These are phyloP conservation scores for Rosa hybrid DNA, from an alignment of 331 rosid species.

Conservation along the genomic window DNA sequence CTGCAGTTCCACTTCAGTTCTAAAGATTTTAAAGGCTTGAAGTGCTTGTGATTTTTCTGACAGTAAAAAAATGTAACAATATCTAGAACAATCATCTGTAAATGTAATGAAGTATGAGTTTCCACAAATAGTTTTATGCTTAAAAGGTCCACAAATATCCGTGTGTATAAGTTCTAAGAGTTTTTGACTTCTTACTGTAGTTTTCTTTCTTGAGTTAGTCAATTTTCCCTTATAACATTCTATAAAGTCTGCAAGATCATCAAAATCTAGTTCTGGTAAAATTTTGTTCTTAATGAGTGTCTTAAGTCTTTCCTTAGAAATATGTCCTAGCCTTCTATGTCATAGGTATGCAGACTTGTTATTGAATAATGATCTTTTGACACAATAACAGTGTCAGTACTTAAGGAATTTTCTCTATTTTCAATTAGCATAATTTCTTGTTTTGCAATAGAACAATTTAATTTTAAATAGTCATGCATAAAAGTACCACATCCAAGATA, in stretches of 20 bases:
- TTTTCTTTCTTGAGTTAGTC: neutral
- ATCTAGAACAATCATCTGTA: constrained; percentile 5
- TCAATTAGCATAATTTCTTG: neutral
- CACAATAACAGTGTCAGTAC: neutral
- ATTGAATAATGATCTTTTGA: too few species aligned
- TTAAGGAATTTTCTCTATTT: neutral
- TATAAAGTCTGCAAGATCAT: neutral
- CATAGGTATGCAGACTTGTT: neutral
- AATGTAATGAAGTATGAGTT: constrained; percentile 1
- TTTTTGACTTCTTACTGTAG: neutral
- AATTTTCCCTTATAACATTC: constrained; percentile 1
- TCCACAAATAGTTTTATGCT: neutral
- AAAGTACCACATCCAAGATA: too few species aligned
- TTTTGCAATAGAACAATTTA: too few species aligned
- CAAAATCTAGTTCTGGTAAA: neutral
- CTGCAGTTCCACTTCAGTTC: neutral
- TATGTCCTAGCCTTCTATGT: neutral
- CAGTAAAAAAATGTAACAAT: neutral
- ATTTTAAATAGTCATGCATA: too few species aligned
- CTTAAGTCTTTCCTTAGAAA: neutral
- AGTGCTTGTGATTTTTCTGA: neutral
- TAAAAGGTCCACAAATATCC: neutral
- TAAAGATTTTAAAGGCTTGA: neutral
- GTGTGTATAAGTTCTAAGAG: neutral
- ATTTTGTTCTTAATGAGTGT: neutral